Base-by-base conservation (phyloP, 805 yeast species). In the Teunomyces kruisii region DNA sequence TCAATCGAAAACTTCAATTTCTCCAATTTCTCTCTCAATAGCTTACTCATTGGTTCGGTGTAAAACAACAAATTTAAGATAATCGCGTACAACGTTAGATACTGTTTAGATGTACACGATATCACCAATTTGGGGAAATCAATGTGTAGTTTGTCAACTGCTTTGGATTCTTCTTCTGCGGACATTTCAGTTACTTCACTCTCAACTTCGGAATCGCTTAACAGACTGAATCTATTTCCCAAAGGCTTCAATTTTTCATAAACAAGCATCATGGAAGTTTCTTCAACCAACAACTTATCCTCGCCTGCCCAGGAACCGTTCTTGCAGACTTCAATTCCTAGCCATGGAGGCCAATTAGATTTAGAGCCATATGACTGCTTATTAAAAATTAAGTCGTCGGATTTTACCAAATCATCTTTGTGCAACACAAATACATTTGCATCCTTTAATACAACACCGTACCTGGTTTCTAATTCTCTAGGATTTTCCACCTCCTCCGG, bases 341-440 rank as follows among this genome's bases (percentile, higher is more conserved):
- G 62, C 89, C 96, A 91, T 0, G 96, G 95, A 2, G 97, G 97
- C 97, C 97, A 91, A 14, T 68, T 68, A 12, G 64, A 56, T 7
- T 56, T 62, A 2, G 86, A 77, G 1, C 96, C 94, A 64, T 88
- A 90, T 2, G 78, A 67, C 9, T 65, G 63, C 9, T 68, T 64
- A 35, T 78, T 75, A 53, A 77, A 74, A 27, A 74, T 70, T 8
- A 74, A 55, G 41, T 72, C 72, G 4, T 74, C 69, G 16, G 72
- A 61, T 13, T 45, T 46, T 2, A 39, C 48, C 5, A 56, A 32
- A 16, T 79, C 81, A 5, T 72, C 71, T 51, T 79, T 78, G 38
- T 78, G 72, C 40, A 91, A 71, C 4, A 86, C 81, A 57, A 84
- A 86, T 15, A 88, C 78, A 56, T 84, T 86, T 1, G 96, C 88